Evolutionary conservation across 805 yeast species (phyloP), one percentile per base, ranked within the genome.

Genomic region (Saccharomycopsis sp.): DNA sequence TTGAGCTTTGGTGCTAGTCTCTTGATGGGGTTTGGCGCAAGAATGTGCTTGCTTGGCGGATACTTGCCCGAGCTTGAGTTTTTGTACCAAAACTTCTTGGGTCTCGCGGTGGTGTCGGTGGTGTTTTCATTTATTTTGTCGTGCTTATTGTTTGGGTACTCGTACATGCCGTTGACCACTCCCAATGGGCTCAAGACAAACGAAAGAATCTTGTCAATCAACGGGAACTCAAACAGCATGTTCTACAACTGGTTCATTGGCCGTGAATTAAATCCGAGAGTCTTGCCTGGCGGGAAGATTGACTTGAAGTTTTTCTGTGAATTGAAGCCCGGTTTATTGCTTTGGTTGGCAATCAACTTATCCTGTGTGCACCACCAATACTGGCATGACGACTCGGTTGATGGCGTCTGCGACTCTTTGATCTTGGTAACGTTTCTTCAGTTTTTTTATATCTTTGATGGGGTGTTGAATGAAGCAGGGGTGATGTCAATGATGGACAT

Each of bases 161-260:
- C 95, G 4, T 89, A 78, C 55, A 49, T 80, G 4, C 84, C 87
- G 10, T 59, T 76, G 30, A 45, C 59, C 52, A 62, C 43, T 4
- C 37, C 46, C 19, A 81, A 80, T 54, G 80, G 79, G 4, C 42
- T 52, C 4, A 72, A 69, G 0, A 73, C 78, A 1, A 65, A 64
- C 8, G 92, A 84, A 53, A 67, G 83, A 49, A 75, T 92, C 30
- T 66, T 92, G 39, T 88, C 96, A 0, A 59, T 72, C 30, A 92
- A 92, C 34, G 98, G 98, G 2, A 89, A 89, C 61, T 69, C 94
- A 0, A 83, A 85, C 0, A 77, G 73, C 50, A 50, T 61, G 0
- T 51, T 89, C 7, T 89, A 83, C 56, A 96, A 92, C 55, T 88
- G 96, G 96, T 92, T 87, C 56, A 87, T 92, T 56, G 98, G 98